phyloP scores from a whole-genome alignment of 2,329 filamentous ascomycete species.

The Exophiala aquamarina region DNA sequence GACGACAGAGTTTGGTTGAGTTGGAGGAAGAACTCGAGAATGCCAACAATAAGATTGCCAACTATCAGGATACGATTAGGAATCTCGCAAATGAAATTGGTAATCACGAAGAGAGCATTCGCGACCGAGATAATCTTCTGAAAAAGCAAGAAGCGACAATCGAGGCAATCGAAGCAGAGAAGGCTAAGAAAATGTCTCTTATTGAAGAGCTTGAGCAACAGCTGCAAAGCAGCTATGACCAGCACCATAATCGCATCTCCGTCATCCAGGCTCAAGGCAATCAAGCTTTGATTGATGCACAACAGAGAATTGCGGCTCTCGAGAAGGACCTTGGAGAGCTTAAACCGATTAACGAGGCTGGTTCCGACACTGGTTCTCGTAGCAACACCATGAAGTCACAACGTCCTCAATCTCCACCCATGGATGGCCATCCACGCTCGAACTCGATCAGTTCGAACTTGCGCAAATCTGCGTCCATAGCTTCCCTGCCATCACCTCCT shows the following conservation, averaged over 20 bases:
- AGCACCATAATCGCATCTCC: conserved; percentile 89
- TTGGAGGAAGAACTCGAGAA: conserved; percentile 38
- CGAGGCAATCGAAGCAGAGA: conserved; percentile 60
- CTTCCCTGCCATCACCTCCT: conserved; percentile 86
- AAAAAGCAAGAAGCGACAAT: conserved; percentile 47
- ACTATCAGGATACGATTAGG: conserved; percentile 55
- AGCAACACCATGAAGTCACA: conserved; percentile 28
- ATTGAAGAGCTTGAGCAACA: conserved; percentile 97
- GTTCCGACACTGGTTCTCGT: conserved; percentile 22
- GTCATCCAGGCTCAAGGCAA: conserved; percentile 74
- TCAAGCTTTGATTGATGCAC: conserved; percentile 75
- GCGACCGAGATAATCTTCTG: conserved; percentile 44
- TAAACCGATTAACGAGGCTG: conserved; percentile 53
- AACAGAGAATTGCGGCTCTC: conserved; percentile 60
- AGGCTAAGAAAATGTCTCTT: conserved; percentile 87
- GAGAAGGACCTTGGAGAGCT: conserved; percentile 61
- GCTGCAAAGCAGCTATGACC: conserved; percentile 90
- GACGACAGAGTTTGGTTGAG: conserved; percentile 23
- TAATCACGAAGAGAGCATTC: conserved; percentile 46
- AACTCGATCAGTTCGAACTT: conserved; percentile 67
- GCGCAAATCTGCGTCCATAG: conserved; percentile 80
- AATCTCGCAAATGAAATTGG: conserved; percentile 53
- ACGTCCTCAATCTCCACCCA: conserved; percentile 44
- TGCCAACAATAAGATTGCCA: conserved; percentile 38
- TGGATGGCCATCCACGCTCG: conserved; percentile 51